Evolutionary conservation across 148 eudicot genomes (phyloP).

Genomic region (Chenopodium formosanum): DNA sequence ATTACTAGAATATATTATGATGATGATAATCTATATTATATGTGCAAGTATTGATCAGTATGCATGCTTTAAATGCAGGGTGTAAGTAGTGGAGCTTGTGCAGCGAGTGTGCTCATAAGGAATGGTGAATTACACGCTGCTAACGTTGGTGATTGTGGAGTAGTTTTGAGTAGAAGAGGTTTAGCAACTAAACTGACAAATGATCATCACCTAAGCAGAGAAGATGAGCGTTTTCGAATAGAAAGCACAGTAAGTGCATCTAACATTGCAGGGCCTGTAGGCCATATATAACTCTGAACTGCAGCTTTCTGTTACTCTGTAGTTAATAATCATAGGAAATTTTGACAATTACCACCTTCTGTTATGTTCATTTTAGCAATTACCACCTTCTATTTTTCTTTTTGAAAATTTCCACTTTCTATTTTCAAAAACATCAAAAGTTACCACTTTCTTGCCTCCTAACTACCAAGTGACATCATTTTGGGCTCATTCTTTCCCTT

Average conservation of each 20-base stretch:
- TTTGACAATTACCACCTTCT: too few relatives aligned
- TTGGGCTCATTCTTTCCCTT: too few relatives aligned
- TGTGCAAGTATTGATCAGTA: neutral
- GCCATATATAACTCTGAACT: neutral
- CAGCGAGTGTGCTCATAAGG: constrained; percentile 49
- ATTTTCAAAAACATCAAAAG: too few relatives aligned
- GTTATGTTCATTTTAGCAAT: too few relatives aligned
- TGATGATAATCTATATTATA: neutral
- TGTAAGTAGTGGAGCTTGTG: constrained; percentile 58
- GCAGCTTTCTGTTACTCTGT: neutral
- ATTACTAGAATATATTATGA: neutral
- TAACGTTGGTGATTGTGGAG: constrained; percentile 70
- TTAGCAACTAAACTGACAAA: constrained; percentile 40
- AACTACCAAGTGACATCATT: too few relatives aligned
- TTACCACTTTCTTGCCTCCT: too few relatives aligned
- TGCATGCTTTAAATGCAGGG: constrained; percentile 24
- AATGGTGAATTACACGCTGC: constrained; percentile 43
- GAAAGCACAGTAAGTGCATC: constrained; percentile 43
- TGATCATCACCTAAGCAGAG: constrained; percentile 51
- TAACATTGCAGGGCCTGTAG: too few relatives aligned
- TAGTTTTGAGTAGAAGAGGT: constrained; percentile 52
- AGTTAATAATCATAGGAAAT: neutral
- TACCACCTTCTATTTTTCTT: too few relatives aligned
- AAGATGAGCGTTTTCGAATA: constrained; percentile 59
- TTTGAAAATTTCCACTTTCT: too few relatives aligned